phyloP scores from a whole-genome alignment of 306 rosid genomes.

The Pyrus pyrifolia region DNA sequence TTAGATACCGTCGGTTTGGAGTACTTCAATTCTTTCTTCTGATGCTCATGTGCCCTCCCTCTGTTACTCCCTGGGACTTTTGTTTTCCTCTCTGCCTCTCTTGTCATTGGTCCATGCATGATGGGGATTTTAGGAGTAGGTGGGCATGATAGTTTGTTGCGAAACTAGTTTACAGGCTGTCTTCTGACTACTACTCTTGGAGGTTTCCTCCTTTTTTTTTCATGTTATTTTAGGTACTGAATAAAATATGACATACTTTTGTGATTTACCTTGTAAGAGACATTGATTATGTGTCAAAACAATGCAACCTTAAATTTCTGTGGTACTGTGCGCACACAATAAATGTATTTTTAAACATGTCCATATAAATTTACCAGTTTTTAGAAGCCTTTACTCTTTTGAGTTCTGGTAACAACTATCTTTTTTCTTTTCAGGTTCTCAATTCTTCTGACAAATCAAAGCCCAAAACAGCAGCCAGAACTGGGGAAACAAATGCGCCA shows the following conservation, averaged over 20 bases:
- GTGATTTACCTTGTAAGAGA: not conserved
- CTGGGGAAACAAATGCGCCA: conserved; percentile 50
- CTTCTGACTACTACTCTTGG: not conserved
- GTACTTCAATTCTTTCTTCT: not conserved
- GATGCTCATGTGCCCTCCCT: not conserved
- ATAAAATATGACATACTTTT: not conserved
- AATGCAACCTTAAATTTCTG: not conserved
- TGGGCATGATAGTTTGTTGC: not conserved
- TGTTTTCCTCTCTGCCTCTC: not conserved
- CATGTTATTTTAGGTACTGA: not conserved
- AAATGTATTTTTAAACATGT: not conserved
- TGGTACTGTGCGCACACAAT: not conserved
- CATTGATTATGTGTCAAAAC: not conserved
- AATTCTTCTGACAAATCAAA: conserved; percentile 82
- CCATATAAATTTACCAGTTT: not conserved
- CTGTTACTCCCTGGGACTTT: not conserved
- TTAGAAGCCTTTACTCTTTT: not conserved
- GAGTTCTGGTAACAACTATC: not conserved
- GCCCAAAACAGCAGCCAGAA: conserved; percentile 54
- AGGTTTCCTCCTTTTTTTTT: not conserved
- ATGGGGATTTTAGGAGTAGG: not conserved
- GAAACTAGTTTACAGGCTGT: not conserved
- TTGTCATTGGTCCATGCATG: not conserved
- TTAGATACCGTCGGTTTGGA: not conserved
- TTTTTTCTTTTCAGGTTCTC: conserved; percentile 38